Evolutionary conservation across 2,329 filamentous ascomycete species (phyloP).

Genomic region (Phaeosphaeria sp.): DNA sequence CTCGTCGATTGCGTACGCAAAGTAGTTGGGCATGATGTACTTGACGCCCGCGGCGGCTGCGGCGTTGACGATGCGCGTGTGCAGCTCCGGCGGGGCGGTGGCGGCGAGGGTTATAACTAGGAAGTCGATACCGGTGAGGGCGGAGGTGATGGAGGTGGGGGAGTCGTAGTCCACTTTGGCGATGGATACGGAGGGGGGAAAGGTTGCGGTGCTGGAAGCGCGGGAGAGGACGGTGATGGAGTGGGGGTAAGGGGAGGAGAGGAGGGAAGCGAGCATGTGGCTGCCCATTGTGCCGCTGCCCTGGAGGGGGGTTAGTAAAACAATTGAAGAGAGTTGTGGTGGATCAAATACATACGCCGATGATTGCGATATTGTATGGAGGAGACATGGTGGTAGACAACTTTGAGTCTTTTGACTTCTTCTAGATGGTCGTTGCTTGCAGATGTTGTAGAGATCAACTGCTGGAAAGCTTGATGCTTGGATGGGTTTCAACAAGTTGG

Average conservation of each 20-base stretch:
- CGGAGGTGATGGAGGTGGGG: slow-evolving; percentile 34
- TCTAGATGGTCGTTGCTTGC: too few relatives aligned
- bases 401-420: too few relatives aligned
- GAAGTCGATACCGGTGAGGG: slow-evolving; percentile 46
- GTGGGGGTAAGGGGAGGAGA: slow-evolving; percentile 24
- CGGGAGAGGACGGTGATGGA: slow-evolving; percentile 51
- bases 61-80: slow-evolving; percentile 41
- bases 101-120: slow-evolving; percentile 50
- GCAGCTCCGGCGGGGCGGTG: slow-evolving; percentile 31
- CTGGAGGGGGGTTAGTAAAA: slow-evolving; percentile 24
- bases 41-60: slow-evolving; percentile 47
- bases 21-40: slow-evolving; percentile 52
- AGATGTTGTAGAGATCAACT: too few relatives aligned
- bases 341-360: slow-evolving; percentile 38
- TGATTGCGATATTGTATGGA: slow-evolving; percentile 42
- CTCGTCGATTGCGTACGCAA: slow-evolving; percentile 29
- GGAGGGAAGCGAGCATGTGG: slow-evolving; percentile 46
- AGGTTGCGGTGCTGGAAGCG: slow-evolving; percentile 47
- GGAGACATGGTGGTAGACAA: not conserved
- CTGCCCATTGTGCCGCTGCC: slow-evolving; percentile 47
- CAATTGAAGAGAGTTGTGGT: not conserved
- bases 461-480: too few relatives aligned
- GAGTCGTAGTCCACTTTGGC: slow-evolving; percentile 43
- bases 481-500: not conserved
- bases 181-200: slow-evolving; percentile 50